phyloP scores from a whole-genome alignment of 73 alveolate species.

The Strombidium stylifer region DNA sequence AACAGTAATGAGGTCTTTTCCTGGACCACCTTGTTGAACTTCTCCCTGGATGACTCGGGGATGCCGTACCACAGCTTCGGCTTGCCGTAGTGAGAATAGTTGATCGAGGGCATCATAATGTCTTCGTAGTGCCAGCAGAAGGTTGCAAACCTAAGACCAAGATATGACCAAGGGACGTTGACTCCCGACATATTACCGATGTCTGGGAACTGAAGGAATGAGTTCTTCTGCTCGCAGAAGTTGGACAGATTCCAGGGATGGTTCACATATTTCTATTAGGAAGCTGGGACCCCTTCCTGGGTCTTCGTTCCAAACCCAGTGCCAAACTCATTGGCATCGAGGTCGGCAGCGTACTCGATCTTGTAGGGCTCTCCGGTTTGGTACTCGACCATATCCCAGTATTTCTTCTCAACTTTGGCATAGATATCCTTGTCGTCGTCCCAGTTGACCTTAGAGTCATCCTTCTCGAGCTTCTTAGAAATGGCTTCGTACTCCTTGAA shows the following conservation, averaged over 20 bases:
- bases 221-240: slow-evolving; percentile 38
- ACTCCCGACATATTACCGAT: slow-evolving; percentile 74
- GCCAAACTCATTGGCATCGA: slow-evolving; percentile 61
- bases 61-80: slow-evolving; percentile 87
- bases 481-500: slow-evolving; percentile 41
- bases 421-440: no score
- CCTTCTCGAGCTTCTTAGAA: slow-evolving; percentile 9
- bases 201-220: slow-evolving; percentile 59
- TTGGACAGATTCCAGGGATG: slow-evolving; percentile 67
- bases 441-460: slow-evolving; percentile 5
- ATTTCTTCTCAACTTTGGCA: slow-evolving; percentile 62
- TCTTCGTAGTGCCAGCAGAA: slow-evolving; percentile 89
- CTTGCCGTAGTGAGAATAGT: slow-evolving; percentile 82
- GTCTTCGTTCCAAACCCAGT: slow-evolving; percentile 60
- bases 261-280: slow-evolving; percentile 18
- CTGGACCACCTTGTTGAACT: slow-evolving; percentile 63
- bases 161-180: slow-evolving; percentile 78
- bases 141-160: slow-evolving; percentile 75
- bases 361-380: slow-evolving; percentile 50
- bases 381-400: slow-evolving; percentile 73
- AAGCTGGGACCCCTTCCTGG: not conserved
- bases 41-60: slow-evolving; percentile 67
- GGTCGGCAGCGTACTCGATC: slow-evolving; percentile 87
- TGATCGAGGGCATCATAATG: slow-evolving; percentile 66
- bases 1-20: slow-evolving; percentile 44